Conservation (phyloP, 345 rosid genomes). For the Eucalyptus albens region DNA sequence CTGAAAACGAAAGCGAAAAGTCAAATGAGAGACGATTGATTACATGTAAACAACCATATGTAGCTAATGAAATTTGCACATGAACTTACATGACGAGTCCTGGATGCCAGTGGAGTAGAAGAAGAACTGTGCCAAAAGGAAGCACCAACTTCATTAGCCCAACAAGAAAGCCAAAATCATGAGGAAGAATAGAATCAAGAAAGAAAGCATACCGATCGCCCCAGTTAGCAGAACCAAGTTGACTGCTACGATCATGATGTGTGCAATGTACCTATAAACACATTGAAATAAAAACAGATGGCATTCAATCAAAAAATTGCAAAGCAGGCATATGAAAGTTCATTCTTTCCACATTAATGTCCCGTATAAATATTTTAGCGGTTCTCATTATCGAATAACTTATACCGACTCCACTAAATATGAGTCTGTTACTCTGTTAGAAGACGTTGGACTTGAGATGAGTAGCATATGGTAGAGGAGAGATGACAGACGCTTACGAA, state of each 20-base stretch:
- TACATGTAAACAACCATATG: neutral
- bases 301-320: neutral
- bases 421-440: neutral
- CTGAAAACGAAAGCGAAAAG: conserved; percentile 14
- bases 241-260: conserved; percentile 24
- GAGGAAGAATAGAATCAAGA: neutral
- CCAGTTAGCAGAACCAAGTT: conserved; percentile 35
- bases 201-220: conserved; percentile 27
- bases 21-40: neutral
- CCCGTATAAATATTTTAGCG: neutral
- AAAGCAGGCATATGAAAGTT: neutral
- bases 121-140: conserved; percentile 22
- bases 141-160: neutral
- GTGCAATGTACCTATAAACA: conserved; percentile 22
- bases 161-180: neutral
- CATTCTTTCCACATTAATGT: neutral
- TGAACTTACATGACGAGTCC: conserved; percentile 44
- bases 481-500: conserved; percentile 22
- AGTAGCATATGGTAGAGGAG: neutral
- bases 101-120: conserved; percentile 57
- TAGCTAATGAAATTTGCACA: neutral
- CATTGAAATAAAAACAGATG: neutral
- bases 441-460: neutral
- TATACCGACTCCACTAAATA: neutral
- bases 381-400: neutral